Conservation (phyloP, 2,329 filamentous ascomycete species). For the Aspergillus neoniger region DNA sequence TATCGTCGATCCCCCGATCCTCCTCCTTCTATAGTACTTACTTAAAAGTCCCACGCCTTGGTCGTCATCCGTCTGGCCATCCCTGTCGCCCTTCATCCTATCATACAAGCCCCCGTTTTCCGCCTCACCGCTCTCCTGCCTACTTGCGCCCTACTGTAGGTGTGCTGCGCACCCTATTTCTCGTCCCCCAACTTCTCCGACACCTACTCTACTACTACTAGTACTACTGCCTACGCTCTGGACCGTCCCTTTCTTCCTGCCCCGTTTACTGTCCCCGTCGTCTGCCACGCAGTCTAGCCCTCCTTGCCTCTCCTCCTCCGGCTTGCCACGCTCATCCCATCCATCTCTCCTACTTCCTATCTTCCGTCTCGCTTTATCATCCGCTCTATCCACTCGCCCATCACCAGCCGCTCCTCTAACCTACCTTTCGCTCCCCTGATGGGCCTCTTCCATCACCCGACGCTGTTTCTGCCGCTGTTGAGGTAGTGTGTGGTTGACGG, state of each 20-base stretch:
- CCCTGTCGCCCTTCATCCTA: conserved; percentile 14
- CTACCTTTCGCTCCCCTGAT: conserved; percentile 33
- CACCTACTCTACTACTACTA: neutral
- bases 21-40: neutral
- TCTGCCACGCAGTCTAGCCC: neutral
- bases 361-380: neutral
- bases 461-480: conserved; percentile 30
- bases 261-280: neutral
- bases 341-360: neutral
- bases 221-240: neutral
- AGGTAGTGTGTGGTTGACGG: conserved; percentile 42
- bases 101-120: conserved; percentile 15
- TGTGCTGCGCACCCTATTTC: neutral
- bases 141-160: conserved; percentile 1
- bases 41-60: conserved; percentile 5
- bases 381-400: conserved; percentile 13
- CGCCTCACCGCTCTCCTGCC: conserved; percentile 25
- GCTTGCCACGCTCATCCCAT: neutral
- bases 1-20: neutral
- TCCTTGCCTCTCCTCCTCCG: conserved; percentile 1
- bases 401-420: conserved; percentile 1
- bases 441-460: conserved; percentile 31
- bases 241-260: neutral
- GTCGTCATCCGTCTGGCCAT: conserved; percentile 9
- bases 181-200: neutral